A percentile compares a stretch with the other conserved stretches of the same genome.
Evolutionary conservation across 2,329 filamentous ascomycete species (phyloP).

Genomic region (Penicillium sp.): DNA sequence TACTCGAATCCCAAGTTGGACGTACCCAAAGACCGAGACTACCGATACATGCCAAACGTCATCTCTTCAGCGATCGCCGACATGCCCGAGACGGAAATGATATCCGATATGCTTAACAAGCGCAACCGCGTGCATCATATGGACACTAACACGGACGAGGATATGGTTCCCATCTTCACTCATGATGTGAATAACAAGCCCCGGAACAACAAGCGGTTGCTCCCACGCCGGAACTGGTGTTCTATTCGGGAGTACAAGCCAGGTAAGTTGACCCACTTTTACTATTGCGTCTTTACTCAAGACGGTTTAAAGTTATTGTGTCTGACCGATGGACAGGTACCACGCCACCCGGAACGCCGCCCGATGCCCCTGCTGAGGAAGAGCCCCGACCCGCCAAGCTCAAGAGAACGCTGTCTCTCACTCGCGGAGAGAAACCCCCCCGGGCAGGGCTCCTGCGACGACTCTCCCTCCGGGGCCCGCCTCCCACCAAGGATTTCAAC

Average conservation of each 20-base stretch:
- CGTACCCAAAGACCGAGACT: constrained; percentile 79
- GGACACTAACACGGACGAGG: constrained; percentile 70
- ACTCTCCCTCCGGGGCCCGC: constrained; percentile 38
- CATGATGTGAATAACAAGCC: constrained; percentile 81
- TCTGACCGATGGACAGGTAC: too few relatives aligned
- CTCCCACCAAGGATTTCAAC: constrained; percentile 30
- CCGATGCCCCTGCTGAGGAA: too few relatives aligned
- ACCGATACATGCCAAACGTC: constrained; percentile 93
- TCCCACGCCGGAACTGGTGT: constrained; percentile 92
- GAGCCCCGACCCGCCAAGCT: too few relatives aligned
- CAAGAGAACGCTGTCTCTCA: constrained; percentile 54
- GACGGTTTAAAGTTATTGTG: too few relatives aligned
- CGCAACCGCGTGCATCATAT: constrained; percentile 67
- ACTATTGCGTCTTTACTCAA: too few relatives aligned
- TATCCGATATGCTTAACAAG: constrained; percentile 88
- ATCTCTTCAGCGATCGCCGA: constrained; percentile 93
- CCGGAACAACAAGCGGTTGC: constrained; percentile 79
- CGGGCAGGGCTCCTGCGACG: constrained; percentile 38
- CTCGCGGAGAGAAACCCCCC: constrained; percentile 44
- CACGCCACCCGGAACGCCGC: constrained; percentile 60
- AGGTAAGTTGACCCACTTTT: constrained; percentile 62
- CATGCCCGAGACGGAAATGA: constrained; percentile 72
- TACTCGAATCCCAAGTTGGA: constrained; percentile 80
- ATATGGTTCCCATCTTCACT: constrained; percentile 88
- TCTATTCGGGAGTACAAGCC: constrained; percentile 78